Evolutionary conservation across 2,329 filamentous ascomycete species (phyloP), one percentile per base, ranked within the genome.

Genomic region (Diaporthe sp.): DNA sequence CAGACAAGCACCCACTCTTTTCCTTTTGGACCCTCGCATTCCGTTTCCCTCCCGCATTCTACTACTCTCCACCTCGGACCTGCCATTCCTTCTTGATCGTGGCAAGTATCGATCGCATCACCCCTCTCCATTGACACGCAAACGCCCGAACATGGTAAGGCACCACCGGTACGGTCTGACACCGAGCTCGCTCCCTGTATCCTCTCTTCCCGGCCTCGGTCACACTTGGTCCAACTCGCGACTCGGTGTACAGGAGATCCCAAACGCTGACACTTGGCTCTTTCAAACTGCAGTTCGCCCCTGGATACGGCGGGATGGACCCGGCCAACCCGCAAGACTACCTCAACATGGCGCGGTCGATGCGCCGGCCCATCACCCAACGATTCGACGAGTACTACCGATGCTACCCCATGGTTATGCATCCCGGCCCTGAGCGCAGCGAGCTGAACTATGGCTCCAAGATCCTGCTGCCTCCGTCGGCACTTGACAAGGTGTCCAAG

Each of bases 331-430:
- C 87, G n/a, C 83, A 85, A 40, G 83, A 86, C 74, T 84, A 89
- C 80, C 87, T 85, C 80, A 86, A 86, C 80, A 85, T 89, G 84
- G 86, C 86, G 54, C 83, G 84, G 35, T 80, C 82, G 35, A 80
- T 74, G 77, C 86, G 89, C 75, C 84, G 87, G 71, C 83, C 87
- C 83, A 80, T 88, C 85, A 79, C 87, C 71, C 94, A 95, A 80
- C 94, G 96, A 76, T 99, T 99, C 86, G 96, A 99, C 84, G 97
- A 99, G 85, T 98, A 98, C 87, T 98, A 98, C 86, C 93, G 97
- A 80, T 98, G 96, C 87, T 99, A 98, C 82, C 97, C 97, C 57
- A 90, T 98, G 80, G 92, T 93, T 80, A 98, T 99, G 96, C 92
- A 97, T 77, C 95, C 96, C 17, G 96, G 96, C 3, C 91, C 95